Evolutionary conservation across 805 yeast species (phyloP).

Genomic region (Ogataea nakhonphanomensis): DNA sequence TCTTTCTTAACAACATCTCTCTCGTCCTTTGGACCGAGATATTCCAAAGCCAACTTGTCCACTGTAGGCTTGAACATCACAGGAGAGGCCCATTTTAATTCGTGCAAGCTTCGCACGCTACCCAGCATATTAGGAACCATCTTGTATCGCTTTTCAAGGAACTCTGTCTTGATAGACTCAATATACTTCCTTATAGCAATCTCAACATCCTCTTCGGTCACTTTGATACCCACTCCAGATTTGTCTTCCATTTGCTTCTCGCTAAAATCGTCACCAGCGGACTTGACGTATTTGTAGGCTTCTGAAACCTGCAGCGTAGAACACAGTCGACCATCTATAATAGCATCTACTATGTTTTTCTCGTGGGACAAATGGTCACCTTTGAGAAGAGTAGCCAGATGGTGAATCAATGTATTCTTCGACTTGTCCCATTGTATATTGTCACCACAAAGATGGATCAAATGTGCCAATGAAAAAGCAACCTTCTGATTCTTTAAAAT

Average conservation of each 20-base stretch:
- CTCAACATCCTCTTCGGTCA: conserved; percentile 64
- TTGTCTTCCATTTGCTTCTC: conserved; percentile 53
- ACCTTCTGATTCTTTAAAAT: conserved; percentile 84
- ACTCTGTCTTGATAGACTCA: conserved; percentile 52
- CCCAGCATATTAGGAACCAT: conserved; percentile 75
- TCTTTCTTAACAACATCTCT: conserved; percentile 82
- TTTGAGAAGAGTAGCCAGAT: conserved; percentile 70
- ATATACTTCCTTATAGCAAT: conserved; percentile 57
- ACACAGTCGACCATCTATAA: conserved; percentile 60
- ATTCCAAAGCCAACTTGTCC: conserved; percentile 67
- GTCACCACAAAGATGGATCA: conserved; percentile 45
- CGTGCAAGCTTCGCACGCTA: conserved; percentile 67
- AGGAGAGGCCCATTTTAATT: conserved; percentile 90
- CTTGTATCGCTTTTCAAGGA: conserved; percentile 73
- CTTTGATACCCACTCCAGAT: conserved; percentile 78
- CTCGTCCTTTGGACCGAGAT: conserved; percentile 94
- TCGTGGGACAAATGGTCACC: conserved; percentile 51
- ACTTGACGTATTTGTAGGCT: conserved; percentile 70
- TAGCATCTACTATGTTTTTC: conserved; percentile 53
- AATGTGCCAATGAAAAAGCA: conserved; percentile 59
- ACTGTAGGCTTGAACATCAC: conserved; percentile 80
- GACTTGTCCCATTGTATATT: conserved; percentile 49
- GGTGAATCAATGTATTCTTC: conserved; percentile 64
- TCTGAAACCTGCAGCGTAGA: conserved; percentile 75
- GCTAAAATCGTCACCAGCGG: conserved; percentile 42